phyloP scores from a whole-genome alignment of 768 basidiomycete species.

The Collybia mongolica region DNA sequence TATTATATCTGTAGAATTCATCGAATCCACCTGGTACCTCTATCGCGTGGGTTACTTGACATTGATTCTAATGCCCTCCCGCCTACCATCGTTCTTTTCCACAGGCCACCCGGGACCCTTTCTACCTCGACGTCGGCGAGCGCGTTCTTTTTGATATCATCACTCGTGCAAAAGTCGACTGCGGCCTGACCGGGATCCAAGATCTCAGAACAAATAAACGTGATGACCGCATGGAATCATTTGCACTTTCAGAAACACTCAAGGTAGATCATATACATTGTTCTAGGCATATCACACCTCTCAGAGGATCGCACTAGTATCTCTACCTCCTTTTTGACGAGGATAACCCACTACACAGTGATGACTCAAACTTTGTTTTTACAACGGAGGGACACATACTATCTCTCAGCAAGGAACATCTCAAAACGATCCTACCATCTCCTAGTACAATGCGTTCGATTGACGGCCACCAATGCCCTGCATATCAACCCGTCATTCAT shows the following conservation, averaged over 20 bases:
- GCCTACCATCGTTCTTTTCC: constrained; percentile 4
- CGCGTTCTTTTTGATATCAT: constrained; percentile 76
- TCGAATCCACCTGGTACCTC: constrained; percentile 96
- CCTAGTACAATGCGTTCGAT: constrained; percentile 61
- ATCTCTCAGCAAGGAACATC: constrained; percentile 52
- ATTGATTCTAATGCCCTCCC: neutral
- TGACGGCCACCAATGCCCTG: constrained; percentile 73
- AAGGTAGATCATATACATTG: constrained; percentile 49
- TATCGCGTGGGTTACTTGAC: constrained; percentile 62
- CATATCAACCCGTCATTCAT: constrained; percentile 50
- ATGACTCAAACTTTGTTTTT: constrained; percentile 87
- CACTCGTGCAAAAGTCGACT: constrained; percentile 74
- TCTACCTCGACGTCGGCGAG: constrained; percentile 91
- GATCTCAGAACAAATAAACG: constrained; percentile 76
- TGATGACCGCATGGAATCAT: constrained; percentile 97
- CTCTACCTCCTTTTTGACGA: constrained; percentile 92
- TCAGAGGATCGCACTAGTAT: constrained; percentile 61
- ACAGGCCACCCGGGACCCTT: constrained; percentile 89
- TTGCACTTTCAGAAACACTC: constrained; percentile 89
- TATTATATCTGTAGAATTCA: constrained; percentile 58
- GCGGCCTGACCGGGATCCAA: constrained; percentile 81
- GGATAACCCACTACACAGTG: constrained; percentile 66
- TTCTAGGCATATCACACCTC: neutral
- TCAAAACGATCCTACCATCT: constrained; percentile 56
- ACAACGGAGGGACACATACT: constrained; percentile 96